Conservation (phyloP, 192 early-diverging fungal species). For the Umbelopsis ramanniana region DNA sequence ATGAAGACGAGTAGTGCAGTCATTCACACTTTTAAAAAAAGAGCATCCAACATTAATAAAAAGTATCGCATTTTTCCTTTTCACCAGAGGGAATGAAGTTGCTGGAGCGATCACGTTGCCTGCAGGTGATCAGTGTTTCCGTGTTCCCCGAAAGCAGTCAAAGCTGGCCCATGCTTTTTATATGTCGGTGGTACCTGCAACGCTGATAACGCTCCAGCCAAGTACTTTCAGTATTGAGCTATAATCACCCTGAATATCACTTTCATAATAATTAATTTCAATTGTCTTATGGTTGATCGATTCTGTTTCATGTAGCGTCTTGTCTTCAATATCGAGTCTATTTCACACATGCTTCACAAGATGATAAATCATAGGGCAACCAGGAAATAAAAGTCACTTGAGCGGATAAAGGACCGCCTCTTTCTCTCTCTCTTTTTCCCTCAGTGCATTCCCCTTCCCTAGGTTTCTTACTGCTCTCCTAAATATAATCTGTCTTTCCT, state of each 20-base stretch:
- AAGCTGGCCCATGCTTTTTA: conserved; percentile 19
- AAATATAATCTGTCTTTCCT: conserved; percentile 10
- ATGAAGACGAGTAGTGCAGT: conserved; percentile 1
- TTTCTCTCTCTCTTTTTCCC: neutral
- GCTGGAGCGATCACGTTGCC: neutral
- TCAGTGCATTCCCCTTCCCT: conserved; percentile 6
- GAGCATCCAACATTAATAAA: neutral
- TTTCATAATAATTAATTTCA: no score
- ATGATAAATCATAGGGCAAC: conserved; percentile 17
- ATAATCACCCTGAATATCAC: no score
- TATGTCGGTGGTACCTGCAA: neutral
- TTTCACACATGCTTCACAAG: neutral
- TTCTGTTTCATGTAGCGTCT: no score
- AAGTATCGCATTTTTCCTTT: neutral
- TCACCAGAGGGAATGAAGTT: no score
- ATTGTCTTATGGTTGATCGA: no score
- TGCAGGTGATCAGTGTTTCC: conserved; percentile 6
- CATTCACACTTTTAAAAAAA: neutral
- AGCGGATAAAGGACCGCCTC: conserved; percentile 20
- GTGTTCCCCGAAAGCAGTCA: conserved; percentile 20
- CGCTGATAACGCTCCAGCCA: neutral
- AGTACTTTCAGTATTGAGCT: no score
- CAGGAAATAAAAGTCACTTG: conserved; percentile 12
- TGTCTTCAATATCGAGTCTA: no score
- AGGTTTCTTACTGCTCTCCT: neutral